A percentile compares a stretch with the other conserved stretches of the same genome.
phyloP scores from a whole-genome alignment of 257 asterid species.

The Echium plantagineum region DNA sequence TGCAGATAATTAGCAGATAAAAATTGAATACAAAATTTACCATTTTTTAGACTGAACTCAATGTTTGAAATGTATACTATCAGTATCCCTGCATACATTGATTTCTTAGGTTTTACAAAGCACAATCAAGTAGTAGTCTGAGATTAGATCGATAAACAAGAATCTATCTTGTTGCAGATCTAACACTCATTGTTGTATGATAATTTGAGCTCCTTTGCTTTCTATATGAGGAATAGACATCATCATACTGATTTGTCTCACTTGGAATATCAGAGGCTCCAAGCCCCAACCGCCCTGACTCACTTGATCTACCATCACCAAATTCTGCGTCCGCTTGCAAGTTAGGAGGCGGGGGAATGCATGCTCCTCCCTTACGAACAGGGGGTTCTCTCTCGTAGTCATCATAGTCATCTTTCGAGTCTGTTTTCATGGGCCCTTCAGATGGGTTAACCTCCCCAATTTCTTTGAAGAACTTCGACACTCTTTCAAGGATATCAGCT shows the following conservation, averaged over 20 bases:
- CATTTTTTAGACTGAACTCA: too few species aligned
- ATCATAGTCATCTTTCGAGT: slow-evolving; percentile 41
- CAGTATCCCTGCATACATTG: too few species aligned
- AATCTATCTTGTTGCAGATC: too few species aligned
- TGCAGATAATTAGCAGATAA: too few species aligned
- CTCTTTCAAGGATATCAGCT: slow-evolving; percentile 77
- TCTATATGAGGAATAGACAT: slow-evolving; percentile 21
- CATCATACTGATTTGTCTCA: slow-evolving; percentile 80
- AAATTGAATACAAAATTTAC: too few species aligned
- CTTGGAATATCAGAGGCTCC: slow-evolving; percentile 79
- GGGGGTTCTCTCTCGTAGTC: slow-evolving; percentile 61
- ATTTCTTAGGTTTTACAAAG: too few species aligned
- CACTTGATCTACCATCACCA: slow-evolving; percentile 60
- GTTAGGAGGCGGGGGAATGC: slow-evolving; percentile 86
- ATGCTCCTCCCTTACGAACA: slow-evolving; percentile 84
- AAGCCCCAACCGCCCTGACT: slow-evolving; percentile 68
- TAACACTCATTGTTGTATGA: too few species aligned
- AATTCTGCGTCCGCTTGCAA: slow-evolving; percentile 50
- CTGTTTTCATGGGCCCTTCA: slow-evolving; percentile 72
- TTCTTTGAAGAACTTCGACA: slow-evolving; percentile 81
- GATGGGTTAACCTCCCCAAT: slow-evolving; percentile 93
- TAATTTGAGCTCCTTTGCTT: too few species aligned
- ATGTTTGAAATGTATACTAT: too few species aligned
- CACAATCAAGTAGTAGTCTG: too few species aligned
- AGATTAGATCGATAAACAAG: too few species aligned